Base-by-base conservation (phyloP, 169 alveolate species). In the Cryptosporidium sp. region DNA sequence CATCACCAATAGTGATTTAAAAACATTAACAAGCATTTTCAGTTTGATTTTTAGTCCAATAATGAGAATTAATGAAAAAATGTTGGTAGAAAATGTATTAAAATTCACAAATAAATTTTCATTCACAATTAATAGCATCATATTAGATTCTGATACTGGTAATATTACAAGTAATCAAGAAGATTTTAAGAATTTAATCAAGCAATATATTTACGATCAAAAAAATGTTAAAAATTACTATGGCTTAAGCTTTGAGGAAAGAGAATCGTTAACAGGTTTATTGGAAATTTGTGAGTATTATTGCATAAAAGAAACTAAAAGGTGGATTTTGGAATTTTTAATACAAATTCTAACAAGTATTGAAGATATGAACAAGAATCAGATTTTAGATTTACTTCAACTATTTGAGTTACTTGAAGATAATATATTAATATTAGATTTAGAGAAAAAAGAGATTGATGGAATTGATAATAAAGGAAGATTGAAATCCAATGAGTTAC, bases 301-400 rank as follows among this genome's bases (percentile, higher is more conserved):
- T 80, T 29, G 55, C 69, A 59, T 29, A 61, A 71, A 80, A 21
- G 14, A 23, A 33, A 74, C 51, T 52, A 58, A 80, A 18, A 29
- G 1, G 7, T 26, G 51, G 84, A 35, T 70, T 8, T 12, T 70
- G 16, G 45, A 45, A 18, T 23, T 23, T 43, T 26, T 70, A 18
- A 70, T 26, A 21, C n/a, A n/a, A 9, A 29, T 70, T 4, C 18
- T 70, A 50, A 70, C 48, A 48, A 35, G 67, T 45, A 21, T 23
- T 35, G 14, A 55, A 55, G 33, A 48, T 33, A 37, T 43, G 16
- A 10, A 39, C 2, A 48, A 26, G 10, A 41, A n/a, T 48, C 9
- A 39, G 7, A 21, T 26, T 23, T 2, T 31, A 3, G 69, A 73
- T 73, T 10, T 59, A 21, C 55, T 73, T 4, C 39, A 73, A 23